phyloP scores from a whole-genome alignment of 2,329 filamentous ascomycete species.

The Escovopsis sp. region DNA sequence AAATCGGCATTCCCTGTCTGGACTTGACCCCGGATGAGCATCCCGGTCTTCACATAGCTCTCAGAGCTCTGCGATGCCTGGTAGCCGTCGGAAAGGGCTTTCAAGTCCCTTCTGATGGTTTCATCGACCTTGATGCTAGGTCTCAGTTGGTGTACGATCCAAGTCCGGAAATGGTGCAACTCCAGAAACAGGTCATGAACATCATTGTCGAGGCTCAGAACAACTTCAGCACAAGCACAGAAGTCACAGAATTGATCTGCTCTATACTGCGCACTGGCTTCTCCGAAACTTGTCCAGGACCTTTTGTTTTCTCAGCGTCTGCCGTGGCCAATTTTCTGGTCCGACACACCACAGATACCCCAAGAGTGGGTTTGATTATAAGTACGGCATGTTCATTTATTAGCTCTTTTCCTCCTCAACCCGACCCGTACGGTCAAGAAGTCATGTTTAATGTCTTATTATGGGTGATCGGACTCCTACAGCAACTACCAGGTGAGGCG shows the following conservation, averaged over 20 bases:
- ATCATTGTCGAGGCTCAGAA: slow-evolving; percentile 32
- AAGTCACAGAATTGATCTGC: slow-evolving; percentile 59
- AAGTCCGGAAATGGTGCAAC: slow-evolving; percentile 7
- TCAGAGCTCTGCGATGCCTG: slow-evolving; percentile 51
- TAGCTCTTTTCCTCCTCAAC: slow-evolving; percentile 38
- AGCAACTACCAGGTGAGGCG: slow-evolving; percentile 41
- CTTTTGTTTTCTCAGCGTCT: slow-evolving; percentile 58
- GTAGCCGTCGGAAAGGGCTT: slow-evolving; percentile 56
- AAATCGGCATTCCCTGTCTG: slow-evolving; percentile 11
- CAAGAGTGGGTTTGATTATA: slow-evolving; percentile 53
- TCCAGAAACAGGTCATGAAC: slow-evolving; percentile 33
- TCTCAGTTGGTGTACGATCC: slow-evolving; percentile 1
- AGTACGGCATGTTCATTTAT: slow-evolving; percentile 58
- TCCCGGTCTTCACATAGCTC: slow-evolving; percentile 30
- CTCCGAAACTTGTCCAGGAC: slow-evolving; percentile 56
- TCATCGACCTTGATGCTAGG: slow-evolving; percentile 51
- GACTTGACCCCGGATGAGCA: slow-evolving; percentile 25
- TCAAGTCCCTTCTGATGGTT: slow-evolving; percentile 50
- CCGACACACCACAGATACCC: slow-evolving; percentile 42
- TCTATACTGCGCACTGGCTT: slow-evolving; percentile 60
- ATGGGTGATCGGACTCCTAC: slow-evolving; percentile 49
- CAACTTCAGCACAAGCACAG: slow-evolving; percentile 44
- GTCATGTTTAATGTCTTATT: slow-evolving; percentile 39
- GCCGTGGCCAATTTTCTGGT: slow-evolving; percentile 54
- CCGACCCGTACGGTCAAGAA: slow-evolving; percentile 26